A percentile compares a stretch with the other conserved stretches of the same genome.
These are phyloP conservation scores for Rhododendron williamsianum DNA, from an alignment of 148 eudicot genomes.

Conservation along the genomic window DNA sequence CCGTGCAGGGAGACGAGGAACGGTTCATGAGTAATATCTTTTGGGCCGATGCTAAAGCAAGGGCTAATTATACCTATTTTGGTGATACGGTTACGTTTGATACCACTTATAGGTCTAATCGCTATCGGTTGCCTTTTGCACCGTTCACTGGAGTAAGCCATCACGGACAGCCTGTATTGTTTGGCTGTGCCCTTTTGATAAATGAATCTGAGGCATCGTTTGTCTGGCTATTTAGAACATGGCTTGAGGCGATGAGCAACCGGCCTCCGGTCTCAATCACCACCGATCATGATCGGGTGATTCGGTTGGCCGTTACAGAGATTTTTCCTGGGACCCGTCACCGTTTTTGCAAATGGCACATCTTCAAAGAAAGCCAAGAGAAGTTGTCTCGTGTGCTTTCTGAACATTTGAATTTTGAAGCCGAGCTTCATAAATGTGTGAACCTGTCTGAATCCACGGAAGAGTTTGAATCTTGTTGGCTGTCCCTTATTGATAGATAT, in stretches of 20 bases:
- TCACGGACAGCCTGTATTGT: slow-evolving; percentile 55
- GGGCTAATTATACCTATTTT: slow-evolving; percentile 38
- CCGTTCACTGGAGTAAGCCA: slow-evolving; percentile 48
- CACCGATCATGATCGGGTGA: slow-evolving; percentile 46
- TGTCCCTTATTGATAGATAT: slow-evolving; percentile 42
- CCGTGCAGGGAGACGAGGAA: slow-evolving; percentile 38
- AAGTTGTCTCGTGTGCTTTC: slow-evolving; percentile 37
- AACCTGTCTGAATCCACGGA: slow-evolving; percentile 40
- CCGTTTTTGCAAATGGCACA: slow-evolving; percentile 56
- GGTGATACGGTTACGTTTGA: slow-evolving; percentile 55
- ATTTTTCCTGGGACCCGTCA: slow-evolving; percentile 41
- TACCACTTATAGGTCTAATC: slow-evolving; percentile 54
- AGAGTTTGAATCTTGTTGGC: slow-evolving; percentile 57
- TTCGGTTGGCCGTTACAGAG: slow-evolving; percentile 38
- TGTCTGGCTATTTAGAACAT: slow-evolving; percentile 46
- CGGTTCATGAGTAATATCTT: slow-evolving; percentile 39
- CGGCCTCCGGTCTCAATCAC: slow-evolving; percentile 41
- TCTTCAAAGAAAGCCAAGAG: slow-evolving; percentile 53
- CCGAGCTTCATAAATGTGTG: slow-evolving; percentile 52
- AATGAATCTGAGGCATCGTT: slow-evolving; percentile 48
- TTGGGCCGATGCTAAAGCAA: slow-evolving; percentile 42
- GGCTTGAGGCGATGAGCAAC: slow-evolving; percentile 44
- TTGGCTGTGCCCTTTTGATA: slow-evolving; percentile 52
- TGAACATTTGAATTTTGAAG: slow-evolving; percentile 42
- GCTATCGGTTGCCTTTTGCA: slow-evolving; percentile 55